Evolutionary conservation across 495 filamentous ascomycete genomes (phyloP).

Genomic region (Penicillium odoratum): DNA sequence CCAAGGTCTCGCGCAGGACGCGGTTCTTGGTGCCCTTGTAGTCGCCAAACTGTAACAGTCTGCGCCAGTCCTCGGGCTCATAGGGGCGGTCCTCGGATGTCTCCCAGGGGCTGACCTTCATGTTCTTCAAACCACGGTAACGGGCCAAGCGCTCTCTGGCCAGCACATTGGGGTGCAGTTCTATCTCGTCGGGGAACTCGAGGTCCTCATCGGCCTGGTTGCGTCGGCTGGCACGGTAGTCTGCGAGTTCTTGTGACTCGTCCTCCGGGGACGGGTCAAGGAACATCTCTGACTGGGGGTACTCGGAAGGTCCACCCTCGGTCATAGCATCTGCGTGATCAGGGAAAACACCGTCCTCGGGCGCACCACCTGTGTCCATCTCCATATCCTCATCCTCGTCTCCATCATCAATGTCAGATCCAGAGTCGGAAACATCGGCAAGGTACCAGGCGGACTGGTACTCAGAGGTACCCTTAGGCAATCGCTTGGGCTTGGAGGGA

Average conservation of each 20-base stretch:
- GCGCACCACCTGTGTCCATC: slow-evolving; percentile 51
- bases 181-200: slow-evolving; percentile 97
- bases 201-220: slow-evolving; percentile 83
- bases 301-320: slow-evolving; percentile 80
- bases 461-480: slow-evolving; percentile 87
- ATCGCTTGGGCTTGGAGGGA: slow-evolving; percentile 62
- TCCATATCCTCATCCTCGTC: slow-evolving; percentile 50
- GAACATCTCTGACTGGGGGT: slow-evolving; percentile 88
- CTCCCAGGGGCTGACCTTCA: slow-evolving; percentile 85
- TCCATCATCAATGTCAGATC: slow-evolving; percentile 76
- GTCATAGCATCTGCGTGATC: slow-evolving; percentile 67
- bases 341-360: slow-evolving; percentile 79
- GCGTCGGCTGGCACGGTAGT: slow-evolving; percentile 72
- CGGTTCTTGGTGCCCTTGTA: slow-evolving; percentile 79
- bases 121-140: slow-evolving; percentile 87
- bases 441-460: slow-evolving; percentile 96
- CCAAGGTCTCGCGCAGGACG: slow-evolving; percentile 73
- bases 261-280: slow-evolving; percentile 83
- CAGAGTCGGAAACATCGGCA: slow-evolving; percentile 81
- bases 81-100: slow-evolving; percentile 79
- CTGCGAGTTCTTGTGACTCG: slow-evolving; percentile 73
- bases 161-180: slow-evolving; percentile 82
- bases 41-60: slow-evolving; percentile 78
- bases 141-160: slow-evolving; percentile 81
- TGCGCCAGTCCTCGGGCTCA: slow-evolving; percentile 85